Evolutionary conservation across 2,329 filamentous ascomycete species (phyloP).

Genomic region (Talaromyces sp.): DNA sequence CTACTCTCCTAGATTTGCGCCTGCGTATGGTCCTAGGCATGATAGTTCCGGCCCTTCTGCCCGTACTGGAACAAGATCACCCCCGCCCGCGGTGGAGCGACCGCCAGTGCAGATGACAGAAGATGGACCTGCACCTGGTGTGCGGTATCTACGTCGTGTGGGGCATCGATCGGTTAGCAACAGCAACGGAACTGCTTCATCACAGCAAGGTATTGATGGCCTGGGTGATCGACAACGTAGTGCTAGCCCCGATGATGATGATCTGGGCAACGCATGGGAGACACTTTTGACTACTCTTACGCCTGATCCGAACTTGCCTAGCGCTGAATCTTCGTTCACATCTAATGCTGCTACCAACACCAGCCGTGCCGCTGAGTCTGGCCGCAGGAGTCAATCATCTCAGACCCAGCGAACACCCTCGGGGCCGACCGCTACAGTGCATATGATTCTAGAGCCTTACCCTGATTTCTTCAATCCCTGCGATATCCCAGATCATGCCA

Average conservation of each 20-base stretch:
- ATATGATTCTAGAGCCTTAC: conserved; percentile 33
- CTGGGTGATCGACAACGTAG: conserved; percentile 82
- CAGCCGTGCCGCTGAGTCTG: conserved; percentile 26
- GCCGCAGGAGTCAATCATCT: conserved; percentile 44
- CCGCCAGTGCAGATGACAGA: conserved; percentile 14
- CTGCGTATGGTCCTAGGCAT: conserved; percentile 35
- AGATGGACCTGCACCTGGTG: conserved; percentile 21
- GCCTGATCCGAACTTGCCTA: conserved; percentile 76
- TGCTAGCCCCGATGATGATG: conserved; percentile 59
- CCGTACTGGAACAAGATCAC: conserved; percentile 19
- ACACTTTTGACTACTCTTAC: conserved; percentile 75
- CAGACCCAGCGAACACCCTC: conserved; percentile 35
- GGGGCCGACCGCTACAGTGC: conserved; percentile 21
- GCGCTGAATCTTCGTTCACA: conserved; percentile 76
- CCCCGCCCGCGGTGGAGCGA: conserved; percentile 24
- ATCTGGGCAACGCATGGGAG: conserved; percentile 66
- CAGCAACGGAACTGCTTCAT: conserved; percentile 21
- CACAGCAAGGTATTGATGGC: conserved; percentile 56
- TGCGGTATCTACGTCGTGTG: conserved; percentile 32
- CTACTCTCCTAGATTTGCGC: conserved; percentile 45
- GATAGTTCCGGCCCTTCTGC: conserved; percentile 23
- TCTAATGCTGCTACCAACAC: conserved; percentile 46
- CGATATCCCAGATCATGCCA: conserved; percentile 34
- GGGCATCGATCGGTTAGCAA: conserved; percentile 32
- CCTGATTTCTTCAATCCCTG: conserved; percentile 37